These are phyloP conservation scores for Talaromyces albobiverticillius DNA, from an alignment of 2,329 filamentous ascomycete genomes.

Conservation along the genomic window DNA sequence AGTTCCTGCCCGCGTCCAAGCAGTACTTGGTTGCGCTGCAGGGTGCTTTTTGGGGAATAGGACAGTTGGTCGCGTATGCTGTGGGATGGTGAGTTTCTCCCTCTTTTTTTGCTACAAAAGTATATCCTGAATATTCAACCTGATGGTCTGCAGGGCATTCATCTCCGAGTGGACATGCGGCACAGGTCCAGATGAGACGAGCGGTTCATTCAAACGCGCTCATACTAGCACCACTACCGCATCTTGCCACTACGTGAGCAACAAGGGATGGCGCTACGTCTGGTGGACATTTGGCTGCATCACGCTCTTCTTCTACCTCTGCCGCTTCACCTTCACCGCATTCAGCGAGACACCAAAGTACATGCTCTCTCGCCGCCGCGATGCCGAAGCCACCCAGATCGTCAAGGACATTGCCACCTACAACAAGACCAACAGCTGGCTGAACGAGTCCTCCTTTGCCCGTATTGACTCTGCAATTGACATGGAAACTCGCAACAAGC, in stretches of 20 bases:
- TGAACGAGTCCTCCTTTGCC: not conserved
- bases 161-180: slow-evolving; percentile 22
- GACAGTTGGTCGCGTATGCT: not conserved
- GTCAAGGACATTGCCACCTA: not conserved
- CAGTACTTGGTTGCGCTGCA: not conserved
- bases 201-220: slow-evolving; percentile 15
- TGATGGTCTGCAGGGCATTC: slow-evolving; percentile 17
- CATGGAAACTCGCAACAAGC: not conserved
- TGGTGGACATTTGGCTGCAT: not conserved
- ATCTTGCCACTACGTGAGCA: not conserved
- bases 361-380: not conserved
- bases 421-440: not conserved
- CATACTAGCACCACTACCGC: not conserved
- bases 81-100: not conserved
- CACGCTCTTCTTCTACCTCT: not conserved
- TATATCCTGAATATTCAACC: too few relatives aligned
- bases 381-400: not conserved
- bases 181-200: slow-evolving; percentile 20
- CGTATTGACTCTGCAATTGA: not conserved
- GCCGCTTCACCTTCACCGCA: not conserved
- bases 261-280: not conserved
- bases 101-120: too few relatives aligned
- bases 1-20: not conserved
- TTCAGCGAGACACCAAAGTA: not conserved
- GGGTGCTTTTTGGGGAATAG: not conserved